Evolutionary conservation across 2,329 filamentous ascomycete species (phyloP).

Genomic region (Ophiostoma ips): DNA sequence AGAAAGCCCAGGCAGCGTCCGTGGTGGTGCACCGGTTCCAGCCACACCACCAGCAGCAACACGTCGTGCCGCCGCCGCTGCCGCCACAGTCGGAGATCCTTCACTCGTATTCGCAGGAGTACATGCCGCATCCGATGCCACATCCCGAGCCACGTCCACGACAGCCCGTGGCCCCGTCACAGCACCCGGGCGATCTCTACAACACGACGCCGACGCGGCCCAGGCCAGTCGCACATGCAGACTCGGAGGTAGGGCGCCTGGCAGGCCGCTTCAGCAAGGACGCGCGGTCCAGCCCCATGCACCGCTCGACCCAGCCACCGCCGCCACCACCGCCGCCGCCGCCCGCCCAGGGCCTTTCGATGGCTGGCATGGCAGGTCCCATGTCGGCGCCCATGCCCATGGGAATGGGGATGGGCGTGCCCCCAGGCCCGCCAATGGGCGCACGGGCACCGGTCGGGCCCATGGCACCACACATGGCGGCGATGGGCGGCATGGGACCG

Average conservation of each 20-base stretch:
- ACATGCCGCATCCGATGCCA: constrained; percentile 10
- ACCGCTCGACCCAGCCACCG: constrained; percentile 11
- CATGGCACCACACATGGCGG: constrained; percentile 9
- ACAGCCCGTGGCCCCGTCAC: constrained; percentile 13
- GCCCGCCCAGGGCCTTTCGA: not conserved
- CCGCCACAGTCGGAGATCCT: not conserved
- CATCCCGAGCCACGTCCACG: not conserved
- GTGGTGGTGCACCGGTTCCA: not conserved
- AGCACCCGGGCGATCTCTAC: constrained; percentile 26
- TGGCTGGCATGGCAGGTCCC: not conserved
- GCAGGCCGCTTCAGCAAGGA: constrained; percentile 36
- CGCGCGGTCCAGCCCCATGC: constrained; percentile 22
- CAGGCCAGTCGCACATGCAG: constrained; percentile 27
- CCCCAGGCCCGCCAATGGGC: constrained; percentile 1
- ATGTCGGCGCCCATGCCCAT: constrained; percentile 4
- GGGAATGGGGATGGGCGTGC: constrained; percentile 1
- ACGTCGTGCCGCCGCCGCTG: not conserved
- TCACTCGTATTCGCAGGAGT: not conserved
- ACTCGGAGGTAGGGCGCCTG: constrained; percentile 34
- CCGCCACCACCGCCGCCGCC: constrained; percentile 9
- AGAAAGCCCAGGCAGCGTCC: not conserved
- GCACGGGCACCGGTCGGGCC: constrained; percentile 11
- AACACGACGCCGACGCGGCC: constrained; percentile 26
- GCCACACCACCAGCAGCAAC: constrained; percentile 1
- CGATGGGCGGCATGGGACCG: constrained; percentile 16